Evolutionary conservation across 106 monocot species (phyloP).

Genomic region (Cymbidium sinense): DNA sequence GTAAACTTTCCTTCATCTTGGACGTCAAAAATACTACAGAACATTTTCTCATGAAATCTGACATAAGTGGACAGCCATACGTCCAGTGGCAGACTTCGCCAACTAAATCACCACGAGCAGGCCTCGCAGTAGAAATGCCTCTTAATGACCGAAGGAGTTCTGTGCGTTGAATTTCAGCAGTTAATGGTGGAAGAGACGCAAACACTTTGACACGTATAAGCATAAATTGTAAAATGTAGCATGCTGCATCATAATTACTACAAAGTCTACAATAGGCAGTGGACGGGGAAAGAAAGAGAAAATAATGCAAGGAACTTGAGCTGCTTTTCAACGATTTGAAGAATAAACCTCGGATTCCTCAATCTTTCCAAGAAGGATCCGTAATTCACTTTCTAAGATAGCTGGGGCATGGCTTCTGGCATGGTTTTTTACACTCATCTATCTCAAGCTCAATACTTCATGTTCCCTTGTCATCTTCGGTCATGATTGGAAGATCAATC

Average conservation of each 20-base stretch:
- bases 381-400: constrained; percentile 64
- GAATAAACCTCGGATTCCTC: constrained; percentile 83
- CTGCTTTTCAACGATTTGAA: background rate
- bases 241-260: background rate
- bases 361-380: constrained; percentile 70
- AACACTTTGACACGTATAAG: constrained; percentile 10
- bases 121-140: constrained; percentile 64
- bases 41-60: constrained; percentile 83
- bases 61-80: constrained; percentile 91
- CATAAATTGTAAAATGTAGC: no score
- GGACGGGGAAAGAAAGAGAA: background rate
- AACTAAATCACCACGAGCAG: constrained; percentile 86
- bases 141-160: constrained; percentile 75
- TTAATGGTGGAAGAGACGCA: constrained; percentile 58
- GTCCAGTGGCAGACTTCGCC: constrained; percentile 98
- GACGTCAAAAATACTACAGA: constrained; percentile 83
- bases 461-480: background rate
- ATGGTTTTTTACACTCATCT: background rate
- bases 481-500: background rate
- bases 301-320: background rate
- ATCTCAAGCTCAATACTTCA: background rate
- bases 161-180: constrained; percentile 74
- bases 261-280: background rate
- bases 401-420: background rate
- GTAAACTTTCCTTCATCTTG: constrained; percentile 92